Base-by-base conservation (phyloP, 768 basidiomycete genomes). In the Russula sp. region DNA sequence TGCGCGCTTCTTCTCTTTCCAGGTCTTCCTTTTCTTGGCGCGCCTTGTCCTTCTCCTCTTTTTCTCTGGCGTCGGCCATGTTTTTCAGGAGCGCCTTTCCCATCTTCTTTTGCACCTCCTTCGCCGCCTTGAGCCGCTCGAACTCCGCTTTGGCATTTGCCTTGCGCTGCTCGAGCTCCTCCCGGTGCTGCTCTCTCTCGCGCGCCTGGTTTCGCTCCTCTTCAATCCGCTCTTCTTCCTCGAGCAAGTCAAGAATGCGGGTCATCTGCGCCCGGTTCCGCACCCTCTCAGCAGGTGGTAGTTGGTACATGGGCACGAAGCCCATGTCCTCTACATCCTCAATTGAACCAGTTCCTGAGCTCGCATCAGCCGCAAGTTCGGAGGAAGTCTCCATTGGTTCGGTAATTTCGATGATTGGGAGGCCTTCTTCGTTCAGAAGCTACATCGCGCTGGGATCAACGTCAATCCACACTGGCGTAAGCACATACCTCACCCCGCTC, bases 391-490 rank as follows among this genome's bases (percentile, higher is more conserved):
- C 47, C 39, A 58, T 54, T 20, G 83, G 83, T 68, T 92, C 90
- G 35, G 79, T 80, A 59, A 92, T 85, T 41, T 92, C 90, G 62
- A 90, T 77, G 64, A 92, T 86, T 11, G 89, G 89, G 42, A 88
- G 79, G 3, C 88, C 88, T 51, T 92, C 88, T 67, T 90, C 87
- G 67, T 87, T 88, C 43, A 86, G 67, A 56, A 86, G 76, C 88
- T 90, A 67, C 29, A 47, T 32, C 11, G 64, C 22, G 56, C 67
- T 65, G 69, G 32, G 64, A 56, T 63, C 69, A 67, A 61, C 67
- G 63, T 50, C 32, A 35, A 20, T 47, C 41, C 10, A 13, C 32
- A 46, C 61, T n/a, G 59, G 56, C 38, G 39, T 25, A 57, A 38
- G 67, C 67, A 75, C 81, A 67, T 76, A 88, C 88, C 81, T 88